Base-by-base conservation (phyloP, 257 asterid species). In the Scutellaria barbata region DNA sequence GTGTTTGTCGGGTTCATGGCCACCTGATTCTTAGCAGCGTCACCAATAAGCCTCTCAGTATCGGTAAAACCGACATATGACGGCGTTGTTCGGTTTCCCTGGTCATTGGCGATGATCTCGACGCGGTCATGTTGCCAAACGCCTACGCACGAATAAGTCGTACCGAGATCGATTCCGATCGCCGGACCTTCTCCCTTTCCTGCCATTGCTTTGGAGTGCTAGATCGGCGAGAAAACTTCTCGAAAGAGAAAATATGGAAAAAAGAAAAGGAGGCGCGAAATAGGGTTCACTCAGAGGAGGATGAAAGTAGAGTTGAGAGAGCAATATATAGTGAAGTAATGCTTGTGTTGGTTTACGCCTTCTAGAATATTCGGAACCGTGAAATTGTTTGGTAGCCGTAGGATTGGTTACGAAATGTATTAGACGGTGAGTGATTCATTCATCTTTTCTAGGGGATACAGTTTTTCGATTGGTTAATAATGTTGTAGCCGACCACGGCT, bases 51-150 rank as follows among this genome's bases (percentile, higher is more conserved):
- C 73, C 86, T 70, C 79, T 82, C 86, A 41, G 74, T 5, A 37
- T 82, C 84, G 0, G 86, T 82, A 72, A 82, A 82, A 9, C 71
- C 86, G 22, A 82, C 86, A 67, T 82, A 82, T 1, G 86, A 82
- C 58, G 86, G 86, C 69, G 86, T 82, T 4, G 86, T 82, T 37
- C 86, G 74, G 74, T 82, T 82, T 0, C 86, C 86, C 78, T 82
- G 86, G 54, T 82, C 86, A 71, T 82, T 82, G 47, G 86, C 86
- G 33, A 82, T 82, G 67, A 82, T 77, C 51, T 76, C 87, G 0
- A 82, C 86, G 1, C 86, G 84, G 39, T 82, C 86, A 68, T 82
- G 84, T 50, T 82, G 84, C 86, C 86, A 82, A 13, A 82, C 86
- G 10, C 83, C 83, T 61, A 82, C 86, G 68, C 86, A 82, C 8